Evolutionary conservation across 2,329 filamentous ascomycete genomes (phyloP).

Genomic region (Neofusicoccum umdonicola): DNA sequence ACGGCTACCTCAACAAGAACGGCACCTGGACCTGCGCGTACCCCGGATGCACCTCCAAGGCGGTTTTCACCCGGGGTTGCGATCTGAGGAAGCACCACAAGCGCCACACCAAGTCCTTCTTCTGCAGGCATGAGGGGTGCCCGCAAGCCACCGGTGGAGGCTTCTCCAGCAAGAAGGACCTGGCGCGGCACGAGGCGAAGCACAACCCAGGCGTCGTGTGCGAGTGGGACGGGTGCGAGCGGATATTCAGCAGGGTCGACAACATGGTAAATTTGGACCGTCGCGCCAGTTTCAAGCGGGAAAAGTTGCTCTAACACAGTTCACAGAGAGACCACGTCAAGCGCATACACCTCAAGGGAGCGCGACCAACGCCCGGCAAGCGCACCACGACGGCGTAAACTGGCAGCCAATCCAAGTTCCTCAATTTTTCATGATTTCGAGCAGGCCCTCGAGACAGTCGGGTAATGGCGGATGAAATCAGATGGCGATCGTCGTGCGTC

Average conservation of each 20-base stretch:
- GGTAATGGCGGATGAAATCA: constrained; percentile 15
- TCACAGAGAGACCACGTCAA: constrained; percentile 40
- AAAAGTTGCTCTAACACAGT: neutral
- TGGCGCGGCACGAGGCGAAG: constrained; percentile 60
- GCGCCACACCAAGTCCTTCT: constrained; percentile 60
- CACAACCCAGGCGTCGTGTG: constrained; percentile 61
- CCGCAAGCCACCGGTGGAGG: constrained; percentile 56
- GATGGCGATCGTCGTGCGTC: constrained; percentile 13
- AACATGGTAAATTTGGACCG: constrained; percentile 52
- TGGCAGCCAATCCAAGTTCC: neutral
- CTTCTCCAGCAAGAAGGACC: constrained; percentile 63
- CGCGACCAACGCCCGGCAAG: constrained; percentile 14
- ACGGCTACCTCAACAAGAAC: constrained; percentile 45
- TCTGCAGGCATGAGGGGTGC: constrained; percentile 59
- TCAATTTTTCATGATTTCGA: constrained; percentile 1
- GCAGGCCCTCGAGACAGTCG: constrained; percentile 13
- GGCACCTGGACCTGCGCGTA: constrained; percentile 59
- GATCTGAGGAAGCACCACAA: constrained; percentile 64
- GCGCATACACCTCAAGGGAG: constrained; percentile 37
- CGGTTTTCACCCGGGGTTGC: constrained; percentile 58
- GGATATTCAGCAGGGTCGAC: constrained; percentile 60
- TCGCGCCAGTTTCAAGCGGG: neutral
- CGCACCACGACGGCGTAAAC: constrained; percentile 13
- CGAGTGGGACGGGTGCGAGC: constrained; percentile 56
- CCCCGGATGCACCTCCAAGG: constrained; percentile 58